Percentiles rank a stretch among this genome's conserved stretches.
These are phyloP conservation scores for Camellia sinensis DNA, from an alignment of 148 eudicot genomes.

Conservation along the genomic window DNA sequence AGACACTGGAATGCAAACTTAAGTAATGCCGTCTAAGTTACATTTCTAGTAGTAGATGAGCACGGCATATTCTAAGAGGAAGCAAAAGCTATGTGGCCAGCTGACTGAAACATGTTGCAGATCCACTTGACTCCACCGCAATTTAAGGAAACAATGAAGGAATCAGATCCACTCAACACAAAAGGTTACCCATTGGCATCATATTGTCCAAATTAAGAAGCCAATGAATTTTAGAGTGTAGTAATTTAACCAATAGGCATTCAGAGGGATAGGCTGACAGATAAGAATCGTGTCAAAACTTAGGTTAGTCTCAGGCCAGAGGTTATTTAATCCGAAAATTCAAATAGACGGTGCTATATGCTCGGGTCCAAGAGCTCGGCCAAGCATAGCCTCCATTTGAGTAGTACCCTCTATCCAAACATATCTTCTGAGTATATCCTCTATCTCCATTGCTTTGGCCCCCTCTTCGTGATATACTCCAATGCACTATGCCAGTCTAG, in stretches of 20 bases:
- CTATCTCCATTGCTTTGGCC: neutral
- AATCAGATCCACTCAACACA: neutral
- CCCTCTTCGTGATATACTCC: neutral
- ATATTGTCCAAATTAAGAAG: neutral
- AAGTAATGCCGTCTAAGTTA: neutral
- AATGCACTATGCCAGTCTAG: neutral
- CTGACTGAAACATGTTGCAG: neutral
- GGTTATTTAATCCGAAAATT: neutral
- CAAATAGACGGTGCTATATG: neutral
- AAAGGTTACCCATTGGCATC: neutral
- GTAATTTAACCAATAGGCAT: neutral
- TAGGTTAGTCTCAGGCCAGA: neutral
- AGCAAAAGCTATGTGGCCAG: neutral
- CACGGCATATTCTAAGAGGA: neutral
- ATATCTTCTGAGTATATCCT: neutral
- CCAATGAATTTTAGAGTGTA: neutral
- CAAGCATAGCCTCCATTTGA: neutral
- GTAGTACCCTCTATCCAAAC: neutral
- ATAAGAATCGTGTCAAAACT: neutral
- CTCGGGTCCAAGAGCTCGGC: neutral
- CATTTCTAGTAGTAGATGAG: neutral
- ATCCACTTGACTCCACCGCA: neutral
- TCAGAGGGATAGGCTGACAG: neutral
- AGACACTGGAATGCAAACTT: neutral
- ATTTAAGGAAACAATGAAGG: neutral